Evolutionary conservation across 108 stramenopile species (phyloP).

Genomic region (Conticribra weissflogii): DNA sequence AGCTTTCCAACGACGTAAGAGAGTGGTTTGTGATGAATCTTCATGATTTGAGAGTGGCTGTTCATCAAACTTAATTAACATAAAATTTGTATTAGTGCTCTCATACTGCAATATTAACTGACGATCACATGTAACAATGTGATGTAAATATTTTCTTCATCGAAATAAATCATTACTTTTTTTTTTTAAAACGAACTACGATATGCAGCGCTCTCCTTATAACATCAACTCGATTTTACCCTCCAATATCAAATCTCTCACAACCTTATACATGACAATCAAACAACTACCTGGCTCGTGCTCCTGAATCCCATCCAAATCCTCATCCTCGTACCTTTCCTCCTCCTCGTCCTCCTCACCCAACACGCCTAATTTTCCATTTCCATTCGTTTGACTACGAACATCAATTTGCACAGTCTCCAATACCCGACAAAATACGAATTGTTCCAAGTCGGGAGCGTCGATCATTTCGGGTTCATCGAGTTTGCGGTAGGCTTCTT

Average conservation of each 20-base stretch:
- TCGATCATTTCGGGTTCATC: conserved; percentile 80
- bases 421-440: conserved; percentile 63
- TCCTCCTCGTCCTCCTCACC: conserved; percentile 53
- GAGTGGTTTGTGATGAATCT: no score
- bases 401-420: conserved; percentile 56
- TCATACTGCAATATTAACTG: no score
- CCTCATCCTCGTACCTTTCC: conserved; percentile 51
- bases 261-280: conserved; percentile 61
- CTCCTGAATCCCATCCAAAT: conserved; percentile 53
- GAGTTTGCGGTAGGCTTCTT: conserved; percentile 69
- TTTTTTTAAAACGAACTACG: no score
- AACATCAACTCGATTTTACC: conserved; percentile 60
- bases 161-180: no score
- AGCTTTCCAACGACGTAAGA: no score
- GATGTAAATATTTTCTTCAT: no score
- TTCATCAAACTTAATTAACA: no score
- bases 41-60: no score
- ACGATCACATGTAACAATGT: no score
- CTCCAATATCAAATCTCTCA: conserved; percentile 58
- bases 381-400: conserved; percentile 24
- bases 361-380: conserved; percentile 38
- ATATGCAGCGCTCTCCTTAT: no score
- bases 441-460: conserved; percentile 62
- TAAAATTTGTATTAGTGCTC: no score
- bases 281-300: conserved; percentile 55